Percentiles rank a stretch among this genome's conserved stretches.
Conservation (phyloP, 1,284 basidiomycete genomes). For the Papiliotrema flavescens region DNA sequence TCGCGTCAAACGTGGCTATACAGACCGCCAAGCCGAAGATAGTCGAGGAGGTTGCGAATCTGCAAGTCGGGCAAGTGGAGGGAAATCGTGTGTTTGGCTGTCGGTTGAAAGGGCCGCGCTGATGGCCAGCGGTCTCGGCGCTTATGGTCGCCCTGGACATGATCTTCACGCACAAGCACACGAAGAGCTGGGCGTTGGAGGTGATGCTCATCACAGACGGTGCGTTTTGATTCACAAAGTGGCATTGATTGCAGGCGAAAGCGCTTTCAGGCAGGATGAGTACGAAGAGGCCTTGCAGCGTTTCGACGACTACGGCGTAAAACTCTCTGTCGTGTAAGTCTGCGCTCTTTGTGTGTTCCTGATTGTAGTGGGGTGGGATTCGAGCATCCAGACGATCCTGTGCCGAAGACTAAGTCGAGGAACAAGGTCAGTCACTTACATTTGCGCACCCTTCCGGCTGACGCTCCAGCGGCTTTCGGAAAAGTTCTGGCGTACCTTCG, state of each 20-base stretch:
- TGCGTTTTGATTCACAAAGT: constrained; percentile 64
- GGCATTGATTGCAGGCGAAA: constrained; percentile 51
- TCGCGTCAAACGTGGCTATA: constrained; percentile 73
- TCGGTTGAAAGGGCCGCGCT: neutral
- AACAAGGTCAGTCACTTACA: constrained; percentile 23
- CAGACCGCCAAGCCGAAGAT: constrained; percentile 71
- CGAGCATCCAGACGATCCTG: constrained; percentile 18
- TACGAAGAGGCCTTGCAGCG: constrained; percentile 66
- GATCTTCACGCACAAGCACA: constrained; percentile 54
- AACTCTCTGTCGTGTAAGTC: constrained; percentile 59
- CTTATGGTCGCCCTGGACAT: constrained; percentile 81
- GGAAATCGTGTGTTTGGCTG: constrained; percentile 39
- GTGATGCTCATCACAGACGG: constrained; percentile 77
- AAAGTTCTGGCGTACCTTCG: constrained; percentile 59
- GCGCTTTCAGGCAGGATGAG: constrained; percentile 52
- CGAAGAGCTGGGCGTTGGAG: constrained; percentile 75
- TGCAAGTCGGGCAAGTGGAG: constrained; percentile 54
- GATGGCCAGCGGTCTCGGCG: constrained; percentile 71
- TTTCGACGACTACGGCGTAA: constrained; percentile 58
- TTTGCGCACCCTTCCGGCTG: neutral
- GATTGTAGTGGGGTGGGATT: constrained; percentile 36
- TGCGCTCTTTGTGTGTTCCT: neutral
- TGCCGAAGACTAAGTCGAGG: constrained; percentile 37
- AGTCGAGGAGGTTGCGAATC: constrained; percentile 67
- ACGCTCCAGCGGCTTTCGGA: constrained; percentile 66